These are phyloP conservation scores for Vitis amurensis DNA, from an alignment of 164 flowering plant genomes.

Conservation along the genomic window DNA sequence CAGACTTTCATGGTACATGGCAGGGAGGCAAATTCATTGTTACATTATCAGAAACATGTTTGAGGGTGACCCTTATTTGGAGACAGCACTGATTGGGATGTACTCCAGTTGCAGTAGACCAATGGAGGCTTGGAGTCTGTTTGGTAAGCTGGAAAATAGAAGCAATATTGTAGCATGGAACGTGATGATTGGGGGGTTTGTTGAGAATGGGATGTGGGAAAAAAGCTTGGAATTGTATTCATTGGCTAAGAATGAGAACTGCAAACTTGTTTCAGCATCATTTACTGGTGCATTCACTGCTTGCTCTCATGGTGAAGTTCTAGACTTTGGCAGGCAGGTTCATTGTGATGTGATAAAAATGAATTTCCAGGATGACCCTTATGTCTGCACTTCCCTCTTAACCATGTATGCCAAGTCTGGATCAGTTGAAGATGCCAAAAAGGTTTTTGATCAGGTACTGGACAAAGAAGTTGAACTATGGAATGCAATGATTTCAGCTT, in stretches of 20 bases:
- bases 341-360: conserved; percentile 51
- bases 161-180: conserved; percentile 51
- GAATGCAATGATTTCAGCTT: conserved; percentile 62
- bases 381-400: conserved; percentile 51
- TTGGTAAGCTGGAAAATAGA: conserved; percentile 38
- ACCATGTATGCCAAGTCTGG: conserved; percentile 53
- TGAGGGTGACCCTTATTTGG: conserved; percentile 44
- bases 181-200: conserved; percentile 58
- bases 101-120: conserved; percentile 36
- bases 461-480: conserved; percentile 40
- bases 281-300: conserved; percentile 48
- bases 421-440: conserved; percentile 32
- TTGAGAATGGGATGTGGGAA: conserved; percentile 48
- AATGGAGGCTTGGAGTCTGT: conserved; percentile 38
- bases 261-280: conserved; percentile 35
- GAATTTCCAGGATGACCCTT: conserved; percentile 46
- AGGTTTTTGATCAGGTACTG: conserved; percentile 26
- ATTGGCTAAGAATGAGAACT: conserved; percentile 31
- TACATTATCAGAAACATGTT: conserved; percentile 36
- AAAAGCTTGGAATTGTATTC: conserved; percentile 45
- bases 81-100: conserved; percentile 53
- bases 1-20: conserved; percentile 9
- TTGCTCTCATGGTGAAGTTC: conserved; percentile 37
- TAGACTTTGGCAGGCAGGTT: conserved; percentile 41
- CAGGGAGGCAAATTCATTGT: conserved; percentile 62